phyloP scores from a whole-genome alignment of 176 grass and related monocot genomes.

The Canna indica region DNA sequence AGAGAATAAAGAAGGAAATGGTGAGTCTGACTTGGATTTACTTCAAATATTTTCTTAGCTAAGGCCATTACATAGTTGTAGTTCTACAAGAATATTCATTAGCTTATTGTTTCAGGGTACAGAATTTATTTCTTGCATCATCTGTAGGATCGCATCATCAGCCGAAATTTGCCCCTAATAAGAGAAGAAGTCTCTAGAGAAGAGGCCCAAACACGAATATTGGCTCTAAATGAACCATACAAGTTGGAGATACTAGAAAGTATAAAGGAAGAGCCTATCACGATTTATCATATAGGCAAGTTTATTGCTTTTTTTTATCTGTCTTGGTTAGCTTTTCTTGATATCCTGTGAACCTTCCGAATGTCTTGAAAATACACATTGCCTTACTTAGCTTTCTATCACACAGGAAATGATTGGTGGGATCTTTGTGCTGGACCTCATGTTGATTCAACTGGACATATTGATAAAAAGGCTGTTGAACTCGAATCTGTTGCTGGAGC shows the following conservation, averaged over 20 bases:
- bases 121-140: conserved; percentile 42
- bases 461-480: conserved; percentile 68
- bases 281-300: conserved; percentile 92
- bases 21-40: conserved; percentile 24
- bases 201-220: conserved; percentile 83
- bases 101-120: conserved; percentile 38
- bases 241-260: conserved; percentile 87
- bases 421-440: conserved; percentile 96
- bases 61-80: conserved; percentile 16
- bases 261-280: conserved; percentile 89
- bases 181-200: conserved; percentile 82
- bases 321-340: neutral
- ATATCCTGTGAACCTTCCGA: neutral
- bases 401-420: conserved; percentile 96
- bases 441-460: conserved; percentile 82
- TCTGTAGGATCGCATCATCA: conserved; percentile 81
- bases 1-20: conserved; percentile 99
- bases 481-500: conserved; percentile 95
- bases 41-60: neutral
- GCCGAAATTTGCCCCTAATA: conserved; percentile 58
- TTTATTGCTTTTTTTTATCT: neutral
- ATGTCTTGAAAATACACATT: neutral
- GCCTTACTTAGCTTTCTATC: conserved; percentile 2
- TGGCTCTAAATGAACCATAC: conserved; percentile 73
- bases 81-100: conserved; percentile 18